Base-by-base conservation (phyloP, 257 asterid genomes). In the Datura wrightii region DNA sequence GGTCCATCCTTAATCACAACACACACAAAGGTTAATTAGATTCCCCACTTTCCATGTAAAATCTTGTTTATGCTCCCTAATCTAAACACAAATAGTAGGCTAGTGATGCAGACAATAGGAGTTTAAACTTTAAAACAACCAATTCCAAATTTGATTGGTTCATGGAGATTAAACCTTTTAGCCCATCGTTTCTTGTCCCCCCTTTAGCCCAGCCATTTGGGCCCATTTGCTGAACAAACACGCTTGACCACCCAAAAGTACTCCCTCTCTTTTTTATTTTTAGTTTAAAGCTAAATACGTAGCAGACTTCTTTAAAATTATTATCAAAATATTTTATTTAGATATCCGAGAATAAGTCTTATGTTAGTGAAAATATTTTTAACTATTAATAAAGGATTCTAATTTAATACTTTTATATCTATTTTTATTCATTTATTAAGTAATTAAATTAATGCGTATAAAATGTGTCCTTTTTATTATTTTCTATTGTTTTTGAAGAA, bases 141-240 rank as follows among this genome's bases (percentile, higher is more conserved):
- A 84, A 84, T 2, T 83, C 85, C 71, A 85, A 88, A 67, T 81
- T 24, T 91, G 93, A 90, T 92, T 88, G 90, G 93, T 83, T 82
- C 83, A 85, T 85, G 89, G 80, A 74, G 92, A 87, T 90, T 83
- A 88, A 82, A 88, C 90, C 96, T 91, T 93, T 94, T 89, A 82
- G 91, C 90, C 94, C 94, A 91, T 92, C 91, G 82, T 86, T 89
- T 90, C 92, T 46, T 93, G 98, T 93, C 91, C 80, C 87, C 83
- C 72, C 53, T 89, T 65, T 60, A n/a, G 67, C 82, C 85, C 80
- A 76, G 41, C 92, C 60, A 5, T 9, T 86, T 89, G 94, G 95
- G 94, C 71, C 90, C 91, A 79, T 80, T 62, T 65, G 24, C 2
- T 80, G 78, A 79, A 66, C 34, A 13, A 71, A 85, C 81, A 71